Evolutionary conservation across 2,329 filamentous ascomycete genomes (phyloP).

Genomic region (Diaporthe vexans): DNA sequence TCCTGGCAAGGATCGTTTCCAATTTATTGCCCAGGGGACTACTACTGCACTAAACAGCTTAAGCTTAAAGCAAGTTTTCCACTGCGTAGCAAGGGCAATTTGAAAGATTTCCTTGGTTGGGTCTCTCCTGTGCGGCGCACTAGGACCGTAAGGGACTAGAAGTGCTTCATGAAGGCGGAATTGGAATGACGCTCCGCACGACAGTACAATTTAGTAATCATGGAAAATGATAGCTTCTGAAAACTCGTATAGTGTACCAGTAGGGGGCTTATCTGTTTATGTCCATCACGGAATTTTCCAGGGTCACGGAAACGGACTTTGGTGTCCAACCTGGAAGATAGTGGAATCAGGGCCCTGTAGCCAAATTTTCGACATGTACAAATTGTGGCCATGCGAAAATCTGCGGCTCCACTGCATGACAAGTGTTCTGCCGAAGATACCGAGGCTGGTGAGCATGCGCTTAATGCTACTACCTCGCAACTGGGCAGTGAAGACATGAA

Average conservation of each 20-base stretch:
- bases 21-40: conserved; percentile 5
- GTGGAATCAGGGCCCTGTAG: neutral
- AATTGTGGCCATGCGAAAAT: neutral
- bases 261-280: too few relatives aligned
- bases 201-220: neutral
- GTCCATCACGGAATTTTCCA: too few relatives aligned
- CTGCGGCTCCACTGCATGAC: neutral
- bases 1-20: conserved; percentile 18
- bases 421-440: neutral
- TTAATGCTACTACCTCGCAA: too few relatives aligned
- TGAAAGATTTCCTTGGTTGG: neutral
- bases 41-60: neutral
- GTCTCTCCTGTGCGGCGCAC: neutral
- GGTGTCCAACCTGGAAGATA: neutral
- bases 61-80: neutral
- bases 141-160: conserved; percentile 7
- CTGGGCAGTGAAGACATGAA: too few relatives aligned
- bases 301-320: neutral
- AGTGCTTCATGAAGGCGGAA: neutral
- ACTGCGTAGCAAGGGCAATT: neutral
- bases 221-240: neutral
- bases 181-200: neutral
- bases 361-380: neutral
- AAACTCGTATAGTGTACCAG: neutral
- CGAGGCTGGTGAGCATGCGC: too few relatives aligned